phyloP scores from a whole-genome alignment of 1,139 yeast genomes.

The Yamadazyma pseudoaaseri region DNA sequence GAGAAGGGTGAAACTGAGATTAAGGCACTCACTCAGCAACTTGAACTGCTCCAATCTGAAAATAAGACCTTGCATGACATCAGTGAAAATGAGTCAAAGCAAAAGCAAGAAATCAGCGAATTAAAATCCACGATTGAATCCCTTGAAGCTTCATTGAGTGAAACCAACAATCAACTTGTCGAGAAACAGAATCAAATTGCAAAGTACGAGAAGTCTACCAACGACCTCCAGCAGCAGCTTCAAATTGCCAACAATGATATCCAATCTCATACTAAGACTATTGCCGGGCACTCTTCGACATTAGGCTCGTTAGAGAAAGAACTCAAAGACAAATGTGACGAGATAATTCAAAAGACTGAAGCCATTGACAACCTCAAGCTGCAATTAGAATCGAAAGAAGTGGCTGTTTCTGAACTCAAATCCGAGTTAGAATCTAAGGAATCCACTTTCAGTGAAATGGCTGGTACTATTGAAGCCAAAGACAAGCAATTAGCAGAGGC shows the following conservation, averaged over 20 bases:
- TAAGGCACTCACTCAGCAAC: conserved; percentile 1
- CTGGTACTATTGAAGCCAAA: too few species aligned
- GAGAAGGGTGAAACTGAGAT: neutral
- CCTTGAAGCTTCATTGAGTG: too few species aligned
- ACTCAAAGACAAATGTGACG: neutral
- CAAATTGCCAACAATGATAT: conserved; percentile 1
- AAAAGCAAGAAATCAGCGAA: too few species aligned
- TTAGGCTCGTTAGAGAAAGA: conserved; percentile 6
- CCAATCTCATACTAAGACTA: neutral
- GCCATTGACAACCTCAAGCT: neutral
- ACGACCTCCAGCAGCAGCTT: conserved; percentile 3
- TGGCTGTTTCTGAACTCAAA: neutral
- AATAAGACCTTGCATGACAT: too few species aligned
- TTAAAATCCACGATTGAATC: too few species aligned
- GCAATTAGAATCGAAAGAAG: neutral
- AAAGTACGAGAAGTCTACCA: neutral
- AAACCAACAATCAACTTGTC: too few species aligned
- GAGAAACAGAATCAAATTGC: neutral
- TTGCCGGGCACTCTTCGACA: conserved; percentile 9
- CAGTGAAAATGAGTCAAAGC: too few species aligned
- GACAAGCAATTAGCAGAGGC: too few species aligned
- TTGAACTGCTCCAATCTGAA: conserved; percentile 2
- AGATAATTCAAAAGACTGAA: neutral
- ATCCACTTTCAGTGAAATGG: too few species aligned
- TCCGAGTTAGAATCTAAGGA: neutral